phyloP scores from a whole-genome alignment of 768 basidiomycete genomes.

The Kwoniella dejecticola region DNA sequence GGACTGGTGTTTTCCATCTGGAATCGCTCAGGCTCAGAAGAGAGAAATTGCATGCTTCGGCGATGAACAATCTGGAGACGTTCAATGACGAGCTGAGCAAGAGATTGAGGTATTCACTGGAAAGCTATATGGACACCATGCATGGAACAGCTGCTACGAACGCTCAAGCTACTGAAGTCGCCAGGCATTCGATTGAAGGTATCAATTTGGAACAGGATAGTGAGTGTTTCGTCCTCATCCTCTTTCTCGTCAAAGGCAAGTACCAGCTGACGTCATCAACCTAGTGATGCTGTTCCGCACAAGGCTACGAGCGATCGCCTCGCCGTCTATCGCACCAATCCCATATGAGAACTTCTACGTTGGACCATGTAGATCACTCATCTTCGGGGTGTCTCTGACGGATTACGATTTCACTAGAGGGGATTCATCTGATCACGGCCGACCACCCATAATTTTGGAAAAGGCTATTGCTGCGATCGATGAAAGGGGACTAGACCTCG shows the following conservation, averaged over 20 bases:
- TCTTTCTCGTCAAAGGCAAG: background rate
- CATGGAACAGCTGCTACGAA: constrained; percentile 75
- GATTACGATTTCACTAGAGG: constrained; percentile 85
- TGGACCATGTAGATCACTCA: constrained; percentile 81
- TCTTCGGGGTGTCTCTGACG: constrained; percentile 83
- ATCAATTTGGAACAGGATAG: constrained; percentile 75
- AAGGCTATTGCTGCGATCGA: constrained; percentile 84
- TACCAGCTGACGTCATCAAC: background rate
- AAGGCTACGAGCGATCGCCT: constrained; percentile 22
- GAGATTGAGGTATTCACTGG: constrained; percentile 66
- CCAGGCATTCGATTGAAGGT: constrained; percentile 64
- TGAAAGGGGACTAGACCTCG: constrained; percentile 61
- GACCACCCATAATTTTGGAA: constrained; percentile 70
- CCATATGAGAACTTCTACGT: constrained; percentile 60
- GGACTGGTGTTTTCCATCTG: constrained; percentile 86
- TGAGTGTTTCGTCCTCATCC: constrained; percentile 46
- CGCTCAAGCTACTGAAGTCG: constrained; percentile 70
- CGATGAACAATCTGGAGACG: constrained; percentile 80
- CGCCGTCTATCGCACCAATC: constrained; percentile 33
- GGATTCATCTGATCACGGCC: constrained; percentile 65
- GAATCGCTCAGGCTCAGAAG: constrained; percentile 82
- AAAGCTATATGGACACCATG: constrained; percentile 78
- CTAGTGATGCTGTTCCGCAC: constrained; percentile 39
- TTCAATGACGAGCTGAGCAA: constrained; percentile 74
- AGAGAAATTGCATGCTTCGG: constrained; percentile 78